These are phyloP conservation scores for Chytriomyces hyalinus DNA, from an alignment of 192 early-diverging fungal genomes.

Conservation along the genomic window DNA sequence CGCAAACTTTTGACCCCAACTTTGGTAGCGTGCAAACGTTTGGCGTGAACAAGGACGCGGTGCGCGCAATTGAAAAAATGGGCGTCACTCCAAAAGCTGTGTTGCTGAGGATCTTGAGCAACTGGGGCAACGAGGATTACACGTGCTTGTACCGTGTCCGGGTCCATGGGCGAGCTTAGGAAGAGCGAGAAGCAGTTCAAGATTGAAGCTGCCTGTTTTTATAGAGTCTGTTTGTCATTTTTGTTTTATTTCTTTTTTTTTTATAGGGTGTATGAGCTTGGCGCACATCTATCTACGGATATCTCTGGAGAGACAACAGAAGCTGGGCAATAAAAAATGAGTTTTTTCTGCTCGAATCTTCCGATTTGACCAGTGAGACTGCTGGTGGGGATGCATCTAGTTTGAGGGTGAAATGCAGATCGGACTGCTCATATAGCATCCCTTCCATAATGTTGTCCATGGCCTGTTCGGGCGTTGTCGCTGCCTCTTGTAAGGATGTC, in stretches of 20 bases:
- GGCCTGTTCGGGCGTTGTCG: neutral
- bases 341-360: no score
- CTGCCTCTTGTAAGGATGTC: neutral
- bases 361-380: no score
- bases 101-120: constrained; percentile 37
- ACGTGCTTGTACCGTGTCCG: constrained; percentile 48
- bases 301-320: no score
- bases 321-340: no score
- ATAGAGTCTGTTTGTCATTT: no score
- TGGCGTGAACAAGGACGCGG: constrained; percentile 10
- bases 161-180: constrained; percentile 35
- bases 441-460: neutral
- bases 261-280: no score
- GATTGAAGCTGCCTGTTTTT: no score
- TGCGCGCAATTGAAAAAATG: neutral
- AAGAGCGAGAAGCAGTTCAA: no score
- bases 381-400: no score
- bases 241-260: no score
- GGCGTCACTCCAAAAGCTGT: constrained; percentile 16
- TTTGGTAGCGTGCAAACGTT: constrained; percentile 19
- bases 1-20: constrained; percentile 26
- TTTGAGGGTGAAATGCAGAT: neutral
- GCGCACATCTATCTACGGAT: no score
- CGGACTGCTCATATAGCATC: neutral
- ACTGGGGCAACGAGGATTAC: constrained; percentile 46